Conservation (phyloP, 2,329 filamentous ascomycete genomes). For the Cladophialophora chaetospira region DNA sequence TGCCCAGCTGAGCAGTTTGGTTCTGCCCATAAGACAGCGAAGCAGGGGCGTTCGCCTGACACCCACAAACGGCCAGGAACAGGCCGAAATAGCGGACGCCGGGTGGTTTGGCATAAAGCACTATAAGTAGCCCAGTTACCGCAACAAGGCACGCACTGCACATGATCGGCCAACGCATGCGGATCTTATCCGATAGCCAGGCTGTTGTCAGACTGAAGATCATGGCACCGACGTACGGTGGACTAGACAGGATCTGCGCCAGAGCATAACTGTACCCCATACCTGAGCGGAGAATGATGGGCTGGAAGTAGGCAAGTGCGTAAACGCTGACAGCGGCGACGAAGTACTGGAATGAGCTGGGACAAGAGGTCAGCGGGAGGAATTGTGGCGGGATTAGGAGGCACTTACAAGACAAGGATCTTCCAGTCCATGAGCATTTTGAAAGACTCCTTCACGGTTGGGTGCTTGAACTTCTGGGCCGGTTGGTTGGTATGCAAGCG, state of each 20-base stretch:
- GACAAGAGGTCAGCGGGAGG: too few relatives aligned
- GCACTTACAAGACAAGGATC: too few relatives aligned
- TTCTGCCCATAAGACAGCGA: conserved; percentile 38
- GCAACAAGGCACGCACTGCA: conserved; percentile 33
- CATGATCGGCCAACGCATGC: conserved; percentile 34
- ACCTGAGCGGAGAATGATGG: conserved; percentile 25
- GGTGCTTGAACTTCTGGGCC: too few relatives aligned
- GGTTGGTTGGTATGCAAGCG: too few relatives aligned
- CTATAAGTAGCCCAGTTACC: conserved; percentile 31
- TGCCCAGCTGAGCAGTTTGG: conserved; percentile 37
- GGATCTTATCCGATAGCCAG: conserved; percentile 36
- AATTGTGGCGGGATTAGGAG: conserved; percentile 51
- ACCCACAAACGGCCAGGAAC: conserved; percentile 36
- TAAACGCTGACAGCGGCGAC: not conserved
- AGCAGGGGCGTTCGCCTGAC: conserved; percentile 37
- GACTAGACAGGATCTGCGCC: conserved; percentile 35
- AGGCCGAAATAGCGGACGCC: conserved; percentile 36
- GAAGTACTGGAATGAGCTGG: too few relatives aligned
- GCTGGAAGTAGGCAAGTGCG: conserved; percentile 22
- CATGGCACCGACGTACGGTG: conserved; percentile 35
- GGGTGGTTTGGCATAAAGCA: conserved; percentile 31
- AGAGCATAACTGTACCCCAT: conserved; percentile 36
- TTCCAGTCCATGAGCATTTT: too few relatives aligned
- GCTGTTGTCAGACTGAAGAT: conserved; percentile 30
- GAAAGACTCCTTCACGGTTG: too few relatives aligned